Evolutionary conservation across 345 rosid species (phyloP), one percentile per base, ranked within the genome.

Genomic region (Salix brachista): DNA sequence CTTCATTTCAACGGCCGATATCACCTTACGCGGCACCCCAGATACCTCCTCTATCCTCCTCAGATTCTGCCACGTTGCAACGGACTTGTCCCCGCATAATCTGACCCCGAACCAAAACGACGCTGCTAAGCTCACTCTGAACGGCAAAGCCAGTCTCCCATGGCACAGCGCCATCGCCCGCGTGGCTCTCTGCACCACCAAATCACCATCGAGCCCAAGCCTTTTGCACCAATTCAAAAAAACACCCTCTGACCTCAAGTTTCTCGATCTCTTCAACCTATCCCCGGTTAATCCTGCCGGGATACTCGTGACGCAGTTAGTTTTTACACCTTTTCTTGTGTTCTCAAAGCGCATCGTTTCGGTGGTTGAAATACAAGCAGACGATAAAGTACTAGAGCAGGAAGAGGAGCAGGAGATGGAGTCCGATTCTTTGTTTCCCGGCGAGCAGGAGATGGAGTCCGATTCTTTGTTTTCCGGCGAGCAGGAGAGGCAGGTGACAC

Each of bases 81-180:
- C 1, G 8, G 83, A 65, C 26, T 10, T 67, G 69, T 66, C 80
- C 66, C 71, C 42, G 14, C 60, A 44, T 70, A 54, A 36, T 69
- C 79, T 78, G 80, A 86, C 30, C 42, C 83, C 89, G 41, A 80
- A 18, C 91, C 88, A 88, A 77, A 86, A 84, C 80, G 89, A 70
- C 71, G 84, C 85, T 64, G 91, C 88, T 4, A 80, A 65, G 73
- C 78, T 67, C 54, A 80, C 78, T 58, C 88, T 64, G 25, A 72
- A 52, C 14, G 89, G 87, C 78, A 81, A 1, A 16, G 19, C 80
- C 5, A 74, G 21, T 39, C 73, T 71, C 62, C 72, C 85, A 72
- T 17, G 19, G 72, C 80, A 80, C 54, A 78, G 26, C 54, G 62
- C 78, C 75, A 88, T 3, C 67, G 83, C 89, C 3, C 61, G 71